A percentile compares a stretch with the other conserved stretches of the same genome.
Conservation (phyloP, 306 rosid species). For the Rosa lucieae region DNA sequence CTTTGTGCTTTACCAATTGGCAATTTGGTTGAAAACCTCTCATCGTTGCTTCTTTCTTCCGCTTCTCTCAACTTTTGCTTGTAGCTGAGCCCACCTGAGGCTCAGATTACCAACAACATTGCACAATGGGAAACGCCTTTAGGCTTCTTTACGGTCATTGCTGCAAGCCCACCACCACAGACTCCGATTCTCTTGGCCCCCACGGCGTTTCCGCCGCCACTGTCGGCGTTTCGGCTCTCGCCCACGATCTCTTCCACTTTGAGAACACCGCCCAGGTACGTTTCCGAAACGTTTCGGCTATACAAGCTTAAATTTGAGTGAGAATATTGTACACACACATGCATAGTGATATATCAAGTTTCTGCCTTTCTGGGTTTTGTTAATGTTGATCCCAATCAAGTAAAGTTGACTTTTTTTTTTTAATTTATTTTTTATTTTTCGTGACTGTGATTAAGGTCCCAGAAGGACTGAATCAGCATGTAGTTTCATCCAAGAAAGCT, state of each 20-base stretch:
- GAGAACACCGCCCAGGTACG: slow-evolving; percentile 78
- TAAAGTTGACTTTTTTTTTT: slow-evolving; percentile 13
- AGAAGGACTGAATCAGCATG: slow-evolving; percentile 67
- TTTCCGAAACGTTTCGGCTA: background rate
- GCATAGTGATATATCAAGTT: background rate
- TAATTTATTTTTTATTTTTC: too few species aligned
- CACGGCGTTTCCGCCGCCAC: slow-evolving; percentile 58
- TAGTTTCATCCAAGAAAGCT: slow-evolving; percentile 81
- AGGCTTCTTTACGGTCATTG: slow-evolving; percentile 51
- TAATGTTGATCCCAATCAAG: background rate
- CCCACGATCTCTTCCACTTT: slow-evolving; percentile 71
- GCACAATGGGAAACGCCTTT: slow-evolving; percentile 63
- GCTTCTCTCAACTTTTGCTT: background rate
- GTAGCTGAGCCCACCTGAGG: background rate
- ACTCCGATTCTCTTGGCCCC: slow-evolving; percentile 42
- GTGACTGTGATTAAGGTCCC: slow-evolving; percentile 59
- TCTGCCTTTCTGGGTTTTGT: background rate
- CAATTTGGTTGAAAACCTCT: background rate
- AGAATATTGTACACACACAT: background rate
- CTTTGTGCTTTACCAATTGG: background rate
- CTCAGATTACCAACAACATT: background rate
- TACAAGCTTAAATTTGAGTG: background rate
- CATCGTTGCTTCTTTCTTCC: slow-evolving; percentile 3
- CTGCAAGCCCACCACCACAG: slow-evolving; percentile 47
- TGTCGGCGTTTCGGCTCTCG: slow-evolving; percentile 70